Conservation (phyloP, 2,329 filamentous ascomycete genomes). For the Colletotrichum destructivum region DNA sequence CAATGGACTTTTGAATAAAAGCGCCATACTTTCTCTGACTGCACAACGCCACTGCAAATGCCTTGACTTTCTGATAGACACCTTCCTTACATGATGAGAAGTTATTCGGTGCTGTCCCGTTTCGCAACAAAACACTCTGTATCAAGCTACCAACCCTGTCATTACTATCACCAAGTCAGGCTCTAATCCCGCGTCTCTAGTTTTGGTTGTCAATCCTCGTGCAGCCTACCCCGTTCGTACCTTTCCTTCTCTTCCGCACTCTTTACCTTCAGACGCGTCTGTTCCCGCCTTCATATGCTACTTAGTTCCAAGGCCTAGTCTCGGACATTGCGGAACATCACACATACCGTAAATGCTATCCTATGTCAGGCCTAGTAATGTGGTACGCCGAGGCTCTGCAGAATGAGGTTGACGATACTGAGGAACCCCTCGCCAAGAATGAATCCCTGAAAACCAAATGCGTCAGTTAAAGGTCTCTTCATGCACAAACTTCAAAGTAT, state of each 20-base stretch:
- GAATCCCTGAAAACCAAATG: constrained; percentile 71
- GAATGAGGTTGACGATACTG: constrained; percentile 88
- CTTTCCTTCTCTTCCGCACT: neutral
- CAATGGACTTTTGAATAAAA: neutral
- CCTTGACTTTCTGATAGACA: neutral
- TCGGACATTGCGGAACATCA: neutral
- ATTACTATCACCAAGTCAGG: neutral
- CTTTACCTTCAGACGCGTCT: too few species aligned
- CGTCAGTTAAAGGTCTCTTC: neutral
- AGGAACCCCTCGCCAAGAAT: constrained; percentile 94
- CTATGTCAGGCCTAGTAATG: constrained; percentile 61
- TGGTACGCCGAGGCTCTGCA: constrained; percentile 84
- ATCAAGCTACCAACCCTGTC: neutral
- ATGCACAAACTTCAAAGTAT: neutral
- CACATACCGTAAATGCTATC: neutral
- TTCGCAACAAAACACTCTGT: neutral
- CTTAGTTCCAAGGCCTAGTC: neutral
- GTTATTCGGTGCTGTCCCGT: neutral
- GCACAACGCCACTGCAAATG: neutral
- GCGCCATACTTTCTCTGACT: neutral
- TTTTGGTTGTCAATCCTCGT: neutral
- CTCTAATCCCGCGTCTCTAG: neutral
- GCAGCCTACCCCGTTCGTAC: neutral
- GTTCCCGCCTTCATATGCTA: neutral
- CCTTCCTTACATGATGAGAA: neutral